Conservation (phyloP, 345 rosid species). For the Euclidium syriacum region DNA sequence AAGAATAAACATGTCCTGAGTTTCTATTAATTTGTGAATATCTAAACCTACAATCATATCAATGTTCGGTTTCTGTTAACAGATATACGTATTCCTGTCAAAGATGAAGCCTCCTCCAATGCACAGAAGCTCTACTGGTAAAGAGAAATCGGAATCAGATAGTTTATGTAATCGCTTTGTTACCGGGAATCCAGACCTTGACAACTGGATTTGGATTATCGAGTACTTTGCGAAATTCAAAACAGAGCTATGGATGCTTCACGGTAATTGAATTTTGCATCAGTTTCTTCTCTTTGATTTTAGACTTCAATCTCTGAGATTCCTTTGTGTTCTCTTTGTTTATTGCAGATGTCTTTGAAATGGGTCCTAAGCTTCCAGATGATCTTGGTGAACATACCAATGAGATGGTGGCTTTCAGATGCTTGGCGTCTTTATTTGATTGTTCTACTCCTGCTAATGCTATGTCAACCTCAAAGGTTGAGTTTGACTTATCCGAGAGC, state of each 20-base stretch:
- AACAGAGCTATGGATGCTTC: constrained; percentile 24
- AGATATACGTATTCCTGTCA: not conserved
- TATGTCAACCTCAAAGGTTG: constrained; percentile 7
- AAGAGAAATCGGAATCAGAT: not conserved
- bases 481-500: constrained; percentile 22
- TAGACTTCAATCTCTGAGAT: not conserved
- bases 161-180: not conserved
- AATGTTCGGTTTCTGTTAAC: not conserved
- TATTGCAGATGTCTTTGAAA: constrained; percentile 25
- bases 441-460: constrained; percentile 1
- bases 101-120: constrained; percentile 5
- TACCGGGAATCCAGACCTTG: constrained; percentile 17
- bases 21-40: not conserved
- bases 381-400: constrained; percentile 22
- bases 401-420: constrained; percentile 34
- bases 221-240: constrained; percentile 30
- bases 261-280: constrained; percentile 13
- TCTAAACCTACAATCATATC: not conserved
- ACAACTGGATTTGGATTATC: constrained; percentile 25
- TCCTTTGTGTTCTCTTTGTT: not conserved
- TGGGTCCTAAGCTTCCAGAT: constrained; percentile 30
- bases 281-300: not conserved
- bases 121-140: not conserved
- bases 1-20: not conserved
- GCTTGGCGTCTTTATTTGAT: constrained; percentile 22